These are phyloP conservation scores for Dactylellina haptotyla DNA, from an alignment of 2,329 filamentous ascomycete species.

Conservation along the genomic window DNA sequence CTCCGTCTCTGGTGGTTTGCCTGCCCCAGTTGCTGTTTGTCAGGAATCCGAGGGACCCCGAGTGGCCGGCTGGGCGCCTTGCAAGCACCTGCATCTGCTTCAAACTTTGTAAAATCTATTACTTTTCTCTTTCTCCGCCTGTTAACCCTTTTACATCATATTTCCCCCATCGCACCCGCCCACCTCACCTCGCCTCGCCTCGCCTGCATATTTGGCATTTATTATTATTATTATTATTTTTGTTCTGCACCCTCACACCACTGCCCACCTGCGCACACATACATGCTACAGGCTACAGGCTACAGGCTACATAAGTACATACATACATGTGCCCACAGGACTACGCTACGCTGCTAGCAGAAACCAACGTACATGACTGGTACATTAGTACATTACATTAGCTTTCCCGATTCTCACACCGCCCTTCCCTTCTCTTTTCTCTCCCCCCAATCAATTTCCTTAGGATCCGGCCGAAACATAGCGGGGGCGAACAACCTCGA, in stretches of 20 bases:
- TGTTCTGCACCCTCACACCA: too few relatives aligned
- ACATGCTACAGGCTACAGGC: too few relatives aligned
- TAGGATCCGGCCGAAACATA: constrained; percentile 45
- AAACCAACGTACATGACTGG: too few relatives aligned
- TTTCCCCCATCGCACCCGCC: constrained; percentile 33
- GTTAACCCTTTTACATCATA: constrained; percentile 53
- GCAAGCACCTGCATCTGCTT: constrained; percentile 4
- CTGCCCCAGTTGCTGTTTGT: constrained; percentile 24
- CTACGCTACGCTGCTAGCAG: too few relatives aligned
- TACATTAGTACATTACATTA: constrained; percentile 2
- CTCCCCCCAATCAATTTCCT: constrained; percentile 47
- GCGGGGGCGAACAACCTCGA: constrained; percentile 21
- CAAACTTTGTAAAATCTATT: constrained; percentile 39
- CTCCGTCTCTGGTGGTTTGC: too few relatives aligned
- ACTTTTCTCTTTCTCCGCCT: constrained; percentile 41
- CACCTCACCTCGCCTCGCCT: not conserved
- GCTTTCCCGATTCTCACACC: constrained; percentile 46
- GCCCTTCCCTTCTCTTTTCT: constrained; percentile 42
- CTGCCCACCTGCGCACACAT: too few relatives aligned
- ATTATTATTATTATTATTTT: not conserved
- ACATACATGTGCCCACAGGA: too few relatives aligned
- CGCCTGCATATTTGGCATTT: not conserved
- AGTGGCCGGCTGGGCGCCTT: constrained; percentile 32
- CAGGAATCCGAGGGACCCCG: constrained; percentile 47
- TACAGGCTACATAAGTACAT: too few relatives aligned